Evolutionary conservation across 2,329 filamentous ascomycete species (phyloP).

Genomic region (Fusarium cicatricum): DNA sequence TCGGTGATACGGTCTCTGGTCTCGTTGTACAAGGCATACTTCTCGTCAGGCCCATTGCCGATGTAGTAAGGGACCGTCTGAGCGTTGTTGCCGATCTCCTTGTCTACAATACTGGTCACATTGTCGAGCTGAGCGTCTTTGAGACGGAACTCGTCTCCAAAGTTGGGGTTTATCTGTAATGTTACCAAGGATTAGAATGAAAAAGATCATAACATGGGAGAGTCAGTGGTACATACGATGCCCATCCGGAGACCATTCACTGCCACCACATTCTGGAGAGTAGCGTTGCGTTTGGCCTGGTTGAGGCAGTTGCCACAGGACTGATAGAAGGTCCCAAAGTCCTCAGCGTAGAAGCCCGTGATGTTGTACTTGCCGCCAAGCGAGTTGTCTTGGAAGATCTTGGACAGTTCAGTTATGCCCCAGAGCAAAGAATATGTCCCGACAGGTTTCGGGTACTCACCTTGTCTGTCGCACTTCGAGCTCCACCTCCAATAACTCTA

Average conservation of each 20-base stretch:
- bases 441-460: neutral
- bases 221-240: conserved; percentile 23
- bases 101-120: conserved; percentile 37
- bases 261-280: conserved; percentile 42
- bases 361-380: conserved; percentile 45
- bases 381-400: conserved; percentile 45
- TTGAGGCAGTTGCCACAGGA: conserved; percentile 44
- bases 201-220: accelerated
- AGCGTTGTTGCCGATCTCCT: conserved; percentile 44
- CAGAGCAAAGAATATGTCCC: accelerated
- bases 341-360: conserved; percentile 43
- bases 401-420: accelerated
- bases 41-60: conserved; percentile 41
- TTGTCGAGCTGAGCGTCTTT: conserved; percentile 41
- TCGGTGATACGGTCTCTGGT: conserved; percentile 40
- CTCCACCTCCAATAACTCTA: conserved; percentile 42
- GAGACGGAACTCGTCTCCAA: conserved; percentile 41
- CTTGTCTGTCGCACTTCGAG: conserved; percentile 43
- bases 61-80: conserved; percentile 40
- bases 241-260: conserved; percentile 37
- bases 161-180: conserved; percentile 43
- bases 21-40: conserved; percentile 41
- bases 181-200: neutral
- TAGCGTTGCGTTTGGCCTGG: conserved; percentile 39
- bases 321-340: conserved; percentile 43